Evolutionary conservation across 345 rosid genomes (phyloP), one percentile per base, ranked within the genome.

Genomic region (Mallotus nudiflorus): DNA sequence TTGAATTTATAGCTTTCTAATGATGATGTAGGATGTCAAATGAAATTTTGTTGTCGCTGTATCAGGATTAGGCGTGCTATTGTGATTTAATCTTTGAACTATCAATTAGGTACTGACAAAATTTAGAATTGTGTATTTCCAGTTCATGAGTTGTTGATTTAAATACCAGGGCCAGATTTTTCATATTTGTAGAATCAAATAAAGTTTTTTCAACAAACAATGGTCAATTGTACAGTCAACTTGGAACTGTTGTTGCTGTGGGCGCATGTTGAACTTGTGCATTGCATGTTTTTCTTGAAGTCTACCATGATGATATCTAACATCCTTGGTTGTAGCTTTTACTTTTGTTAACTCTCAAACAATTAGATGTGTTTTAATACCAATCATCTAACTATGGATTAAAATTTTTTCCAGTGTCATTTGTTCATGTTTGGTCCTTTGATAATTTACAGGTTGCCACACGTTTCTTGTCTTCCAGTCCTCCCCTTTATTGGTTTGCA

Each of bases 401-500:
- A 51, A 1, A 18, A 4, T 39, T 39, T 60, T 37, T 50, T 63
- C 3, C 6, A 3, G 20, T 9, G 1, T 12, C 27, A 16, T 56
- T 29, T 37, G 40, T 25, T 60, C 25, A 49, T 61, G 13, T 61
- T 42, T 59, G 40, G 9, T 67, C 53, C 53, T 31, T 63, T 44
- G 66, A 44, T 22, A 16, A 31, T 54, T 65, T 61, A 65, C 97
- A 94, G 97, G 96, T 95, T 54, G 85, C 96, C 4, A 90, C 96
- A 24, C 87, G 98, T 5, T 95, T 95, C 82, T 81, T 95, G 83
- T 92, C 99, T 14, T 89, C 98, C 19, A 87, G 91, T 64, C 93
- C 94, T 68, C 86, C 90, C 4, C 87, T 90, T 14, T 95, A 92
- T 80, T 92, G 97, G 97, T 95, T 86, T 78, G 96, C 97, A 59